Evolutionary conservation across 2,329 filamentous ascomycete genomes (phyloP).

Genomic region (Tolypocladium album): DNA sequence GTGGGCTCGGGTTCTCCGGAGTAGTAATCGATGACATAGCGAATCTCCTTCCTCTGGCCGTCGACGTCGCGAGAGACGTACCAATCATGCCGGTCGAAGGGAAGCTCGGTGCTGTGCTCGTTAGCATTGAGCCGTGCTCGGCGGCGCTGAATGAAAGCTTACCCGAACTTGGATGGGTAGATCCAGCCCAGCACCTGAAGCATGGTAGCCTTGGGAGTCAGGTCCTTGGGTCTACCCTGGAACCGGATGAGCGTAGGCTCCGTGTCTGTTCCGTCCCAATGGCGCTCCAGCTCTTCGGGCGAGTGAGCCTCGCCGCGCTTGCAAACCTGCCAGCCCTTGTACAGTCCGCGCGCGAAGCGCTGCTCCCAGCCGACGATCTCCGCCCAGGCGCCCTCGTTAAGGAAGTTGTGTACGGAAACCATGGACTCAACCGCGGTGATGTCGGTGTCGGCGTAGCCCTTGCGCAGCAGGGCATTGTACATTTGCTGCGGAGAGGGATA

Average conservation of each 20-base stretch:
- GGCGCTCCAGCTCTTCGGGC: constrained; percentile 30
- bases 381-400: constrained; percentile 94
- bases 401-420: constrained; percentile 95
- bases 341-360: constrained; percentile 66
- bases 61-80: constrained; percentile 66
- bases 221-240: constrained; percentile 77
- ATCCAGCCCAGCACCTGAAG: constrained; percentile 68
- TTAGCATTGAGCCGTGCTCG: neutral
- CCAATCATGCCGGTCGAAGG: constrained; percentile 97
- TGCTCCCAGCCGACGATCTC: constrained; percentile 94
- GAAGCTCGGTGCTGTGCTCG: constrained; percentile 56
- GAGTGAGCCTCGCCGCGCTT: constrained; percentile 60
- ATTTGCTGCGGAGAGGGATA: constrained; percentile 98
- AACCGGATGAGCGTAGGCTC: constrained; percentile 75
- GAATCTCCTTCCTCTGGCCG: constrained; percentile 62
- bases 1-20: constrained; percentile 69
- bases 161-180: constrained; percentile 73
- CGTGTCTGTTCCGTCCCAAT: constrained; percentile 40
- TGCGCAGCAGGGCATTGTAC: constrained; percentile 96
- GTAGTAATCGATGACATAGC: constrained; percentile 98
- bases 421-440: constrained; percentile 89
- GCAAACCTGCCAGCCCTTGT: constrained; percentile 63
- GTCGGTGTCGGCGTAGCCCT: constrained; percentile 91
- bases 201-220: constrained; percentile 85
- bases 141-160: constrained; percentile 19